Conservation (phyloP, 2,329 filamentous ascomycete species). For the Aspergillus clavatus region DNA sequence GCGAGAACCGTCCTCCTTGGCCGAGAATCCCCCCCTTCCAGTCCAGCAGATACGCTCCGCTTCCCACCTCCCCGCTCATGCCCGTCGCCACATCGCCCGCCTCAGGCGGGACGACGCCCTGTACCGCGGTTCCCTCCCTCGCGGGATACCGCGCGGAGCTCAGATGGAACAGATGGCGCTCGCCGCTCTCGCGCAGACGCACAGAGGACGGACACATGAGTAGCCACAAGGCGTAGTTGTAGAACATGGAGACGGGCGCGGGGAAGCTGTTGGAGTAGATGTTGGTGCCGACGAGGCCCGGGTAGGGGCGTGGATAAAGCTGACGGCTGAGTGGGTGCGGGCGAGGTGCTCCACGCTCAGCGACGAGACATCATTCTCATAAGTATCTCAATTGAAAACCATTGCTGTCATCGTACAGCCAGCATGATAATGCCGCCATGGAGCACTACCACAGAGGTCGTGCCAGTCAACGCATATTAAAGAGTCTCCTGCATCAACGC, state of each 20-base stretch:
- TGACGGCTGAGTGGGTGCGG: slow-evolving; percentile 41
- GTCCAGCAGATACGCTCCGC: slow-evolving; percentile 12
- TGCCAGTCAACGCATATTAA: too few relatives aligned
- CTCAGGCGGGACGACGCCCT: not conserved
- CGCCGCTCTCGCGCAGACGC: slow-evolving; percentile 7
- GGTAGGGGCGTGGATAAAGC: slow-evolving; percentile 49
- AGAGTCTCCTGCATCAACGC: too few relatives aligned
- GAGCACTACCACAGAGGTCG: too few relatives aligned
- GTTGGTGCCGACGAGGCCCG: slow-evolving; percentile 46
- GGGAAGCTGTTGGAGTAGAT: slow-evolving; percentile 20
- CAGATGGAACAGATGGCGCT: slow-evolving; percentile 13
- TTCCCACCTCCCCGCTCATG: slow-evolving; percentile 2
- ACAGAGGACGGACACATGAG: slow-evolving; percentile 9
- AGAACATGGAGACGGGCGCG: slow-evolving; percentile 2
- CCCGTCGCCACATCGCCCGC: slow-evolving; percentile 1
- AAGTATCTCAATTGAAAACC: too few relatives aligned
- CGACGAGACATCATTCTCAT: too few relatives aligned
- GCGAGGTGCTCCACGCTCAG: slow-evolving; percentile 49
- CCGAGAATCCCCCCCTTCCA: slow-evolving; percentile 11
- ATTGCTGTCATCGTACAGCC: too few relatives aligned
- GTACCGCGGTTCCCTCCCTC: not conserved
- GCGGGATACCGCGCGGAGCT: slow-evolving; percentile 8
- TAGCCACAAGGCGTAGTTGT: slow-evolving; percentile 6
- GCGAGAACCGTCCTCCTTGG: slow-evolving; percentile 2
- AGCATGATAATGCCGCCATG: too few relatives aligned